Conservation (phyloP, 306 rosid genomes). For the Mimosa pudica region DNA sequence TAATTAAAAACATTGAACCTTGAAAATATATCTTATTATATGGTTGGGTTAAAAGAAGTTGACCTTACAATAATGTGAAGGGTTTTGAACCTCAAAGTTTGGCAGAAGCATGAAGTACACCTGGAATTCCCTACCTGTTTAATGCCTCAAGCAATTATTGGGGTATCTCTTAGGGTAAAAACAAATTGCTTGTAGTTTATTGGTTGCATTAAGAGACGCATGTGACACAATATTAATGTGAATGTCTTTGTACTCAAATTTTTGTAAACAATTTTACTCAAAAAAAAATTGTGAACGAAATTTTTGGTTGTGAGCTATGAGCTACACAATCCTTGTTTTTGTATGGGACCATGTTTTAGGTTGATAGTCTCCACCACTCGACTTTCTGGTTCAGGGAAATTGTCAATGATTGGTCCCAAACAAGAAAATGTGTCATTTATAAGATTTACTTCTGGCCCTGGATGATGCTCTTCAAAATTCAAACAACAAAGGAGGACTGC, state of each 20-base stretch:
- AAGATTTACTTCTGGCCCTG: neutral
- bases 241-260: neutral
- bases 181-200: conserved; percentile 4
- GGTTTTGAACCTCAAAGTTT: conserved; percentile 20
- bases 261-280: neutral
- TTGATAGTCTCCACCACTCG: conserved; percentile 1
- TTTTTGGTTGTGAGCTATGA: neutral
- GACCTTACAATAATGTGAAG: neutral
- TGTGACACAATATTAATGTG: neutral
- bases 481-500: neutral
- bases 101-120: neutral
- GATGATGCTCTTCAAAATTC: too few relatives aligned
- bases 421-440: neutral
- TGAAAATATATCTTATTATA: neutral
- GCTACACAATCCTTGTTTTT: neutral
- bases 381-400: neutral
- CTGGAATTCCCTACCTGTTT: neutral
- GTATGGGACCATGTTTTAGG: conserved; percentile 3
- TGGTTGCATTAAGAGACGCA: neutral
- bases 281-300: too few relatives aligned
- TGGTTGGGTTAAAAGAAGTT: neutral
- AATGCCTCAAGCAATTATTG: neutral
- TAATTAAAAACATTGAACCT: neutral
- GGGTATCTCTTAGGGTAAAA: neutral
- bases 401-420: neutral